phyloP scores from a whole-genome alignment of 495 filamentous ascomycete genomes.

The Penicillium tannophilum region DNA sequence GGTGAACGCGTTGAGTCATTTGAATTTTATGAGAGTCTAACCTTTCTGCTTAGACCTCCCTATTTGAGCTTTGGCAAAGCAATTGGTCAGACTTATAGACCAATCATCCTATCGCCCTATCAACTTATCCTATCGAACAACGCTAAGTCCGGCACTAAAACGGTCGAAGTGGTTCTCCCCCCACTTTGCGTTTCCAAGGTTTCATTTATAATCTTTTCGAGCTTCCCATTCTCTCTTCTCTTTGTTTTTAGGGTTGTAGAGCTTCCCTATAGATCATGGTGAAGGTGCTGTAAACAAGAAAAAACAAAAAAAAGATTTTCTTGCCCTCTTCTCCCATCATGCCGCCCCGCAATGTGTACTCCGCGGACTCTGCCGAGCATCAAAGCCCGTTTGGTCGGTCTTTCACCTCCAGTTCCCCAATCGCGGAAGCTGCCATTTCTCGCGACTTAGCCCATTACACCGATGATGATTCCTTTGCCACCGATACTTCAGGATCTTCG shows the following conservation, averaged over 20 bases:
- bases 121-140: background rate
- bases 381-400: constrained; percentile 32
- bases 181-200: constrained; percentile 8
- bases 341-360: constrained; percentile 26
- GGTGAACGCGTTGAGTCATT: background rate
- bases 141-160: constrained; percentile 3
- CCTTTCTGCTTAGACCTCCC: constrained; percentile 3
- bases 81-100: background rate
- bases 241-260: constrained; percentile 1
- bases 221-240: constrained; percentile 10
- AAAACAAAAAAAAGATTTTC: constrained; percentile 3
- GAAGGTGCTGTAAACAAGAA: constrained; percentile 4
- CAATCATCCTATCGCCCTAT: constrained; percentile 2
- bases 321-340: constrained; percentile 16
- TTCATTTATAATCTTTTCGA: constrained; percentile 7
- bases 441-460: constrained; percentile 64
- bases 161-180: constrained; percentile 4
- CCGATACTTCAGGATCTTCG: constrained; percentile 50
- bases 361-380: constrained; percentile 26
- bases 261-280: constrained; percentile 17
- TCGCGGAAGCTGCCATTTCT: constrained; percentile 69
- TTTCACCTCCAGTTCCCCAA: constrained; percentile 60
- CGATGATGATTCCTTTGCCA: constrained; percentile 48
- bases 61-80: constrained; percentile 3
- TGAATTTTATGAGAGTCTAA: background rate